Conservation (phyloP, 2,329 filamentous ascomycete genomes). For the Fusarium sp. region DNA sequence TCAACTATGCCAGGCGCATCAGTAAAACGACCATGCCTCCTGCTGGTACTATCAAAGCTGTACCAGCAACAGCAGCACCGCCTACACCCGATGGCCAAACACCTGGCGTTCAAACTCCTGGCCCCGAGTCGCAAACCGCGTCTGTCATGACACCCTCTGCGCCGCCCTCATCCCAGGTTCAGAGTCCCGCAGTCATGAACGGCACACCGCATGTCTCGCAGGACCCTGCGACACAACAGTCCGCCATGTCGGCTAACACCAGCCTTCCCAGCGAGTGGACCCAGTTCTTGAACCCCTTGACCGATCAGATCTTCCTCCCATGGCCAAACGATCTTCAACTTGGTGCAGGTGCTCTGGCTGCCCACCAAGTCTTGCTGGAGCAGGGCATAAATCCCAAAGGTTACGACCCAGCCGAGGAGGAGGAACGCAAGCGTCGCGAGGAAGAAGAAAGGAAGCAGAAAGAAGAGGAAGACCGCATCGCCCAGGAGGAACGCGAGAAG, state of each 20-base stretch:
- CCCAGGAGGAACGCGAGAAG: conserved; percentile 61
- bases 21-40: conserved; percentile 83
- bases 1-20: conserved; percentile 83
- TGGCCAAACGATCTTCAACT: conserved; percentile 82
- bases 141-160: conserved; percentile 51
- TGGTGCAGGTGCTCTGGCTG: conserved; percentile 73
- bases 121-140: conserved; percentile 49
- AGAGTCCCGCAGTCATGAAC: conserved; percentile 52
- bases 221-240: conserved; percentile 52
- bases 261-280: conserved; percentile 63
- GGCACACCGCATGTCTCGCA: conserved; percentile 48
- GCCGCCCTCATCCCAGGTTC: conserved; percentile 52
- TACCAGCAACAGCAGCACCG: conserved; percentile 36
- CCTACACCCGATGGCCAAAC: conserved; percentile 50
- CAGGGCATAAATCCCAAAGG: conserved; percentile 71
- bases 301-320: conserved; percentile 74
- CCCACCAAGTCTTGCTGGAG: conserved; percentile 71
- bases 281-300: conserved; percentile 66
- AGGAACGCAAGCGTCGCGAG: conserved; percentile 63
- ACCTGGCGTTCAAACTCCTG: conserved; percentile 50
- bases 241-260: conserved; percentile 51
- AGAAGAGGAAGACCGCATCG: conserved; percentile 61
- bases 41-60: conserved; percentile 61
- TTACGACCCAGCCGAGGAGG: conserved; percentile 69
- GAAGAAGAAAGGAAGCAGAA: conserved; percentile 62